Percentiles rank a stretch among this genome's conserved stretches.
Conservation (phyloP, 768 basidiomycete species). For the Phylloporus sp. region DNA sequence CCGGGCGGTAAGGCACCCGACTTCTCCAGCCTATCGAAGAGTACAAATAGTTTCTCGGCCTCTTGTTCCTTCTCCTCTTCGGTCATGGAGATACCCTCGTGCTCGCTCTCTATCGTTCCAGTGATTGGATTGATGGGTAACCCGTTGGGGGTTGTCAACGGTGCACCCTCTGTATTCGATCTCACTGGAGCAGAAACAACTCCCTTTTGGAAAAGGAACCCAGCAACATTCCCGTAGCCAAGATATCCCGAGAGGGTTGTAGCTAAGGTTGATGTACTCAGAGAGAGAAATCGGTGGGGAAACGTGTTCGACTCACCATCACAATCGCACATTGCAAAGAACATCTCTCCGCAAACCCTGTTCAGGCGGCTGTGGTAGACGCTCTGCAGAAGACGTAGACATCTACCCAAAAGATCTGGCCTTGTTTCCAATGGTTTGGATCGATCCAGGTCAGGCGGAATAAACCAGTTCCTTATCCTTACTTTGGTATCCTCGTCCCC, state of each 20-base stretch:
- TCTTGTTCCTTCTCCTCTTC: slow-evolving; percentile 95
- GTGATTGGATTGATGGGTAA: slow-evolving; percentile 80
- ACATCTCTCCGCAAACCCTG: slow-evolving; percentile 78
- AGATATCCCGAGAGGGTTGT: slow-evolving; percentile 68
- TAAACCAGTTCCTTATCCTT: slow-evolving; percentile 61
- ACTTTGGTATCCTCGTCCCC: slow-evolving; percentile 56
- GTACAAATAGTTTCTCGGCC: slow-evolving; percentile 85
- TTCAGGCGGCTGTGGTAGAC: slow-evolving; percentile 73
- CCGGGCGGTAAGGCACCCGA: slow-evolving; percentile 62
- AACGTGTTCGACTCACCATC: slow-evolving; percentile 45
- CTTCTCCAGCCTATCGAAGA: slow-evolving; percentile 87
- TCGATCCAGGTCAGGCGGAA: slow-evolving; percentile 81
- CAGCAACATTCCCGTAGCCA: slow-evolving; percentile 95
- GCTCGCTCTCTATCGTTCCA: slow-evolving; percentile 52
- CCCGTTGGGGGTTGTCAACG: slow-evolving; percentile 34
- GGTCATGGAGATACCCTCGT: slow-evolving; percentile 63
- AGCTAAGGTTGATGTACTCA: slow-evolving; percentile 39
- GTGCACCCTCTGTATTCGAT: slow-evolving; percentile 31
- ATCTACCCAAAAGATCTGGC: slow-evolving; percentile 70
- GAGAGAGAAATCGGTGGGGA: neutral
- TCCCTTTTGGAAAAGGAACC: slow-evolving; percentile 90
- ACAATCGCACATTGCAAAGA: slow-evolving; percentile 78
- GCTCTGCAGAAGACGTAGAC: slow-evolving; percentile 70
- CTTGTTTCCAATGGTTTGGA: slow-evolving; percentile 70
- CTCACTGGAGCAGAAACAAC: slow-evolving; percentile 58